phyloP scores from a whole-genome alignment of 2,329 filamentous ascomycete species.

The Fusarium mangiferae region DNA sequence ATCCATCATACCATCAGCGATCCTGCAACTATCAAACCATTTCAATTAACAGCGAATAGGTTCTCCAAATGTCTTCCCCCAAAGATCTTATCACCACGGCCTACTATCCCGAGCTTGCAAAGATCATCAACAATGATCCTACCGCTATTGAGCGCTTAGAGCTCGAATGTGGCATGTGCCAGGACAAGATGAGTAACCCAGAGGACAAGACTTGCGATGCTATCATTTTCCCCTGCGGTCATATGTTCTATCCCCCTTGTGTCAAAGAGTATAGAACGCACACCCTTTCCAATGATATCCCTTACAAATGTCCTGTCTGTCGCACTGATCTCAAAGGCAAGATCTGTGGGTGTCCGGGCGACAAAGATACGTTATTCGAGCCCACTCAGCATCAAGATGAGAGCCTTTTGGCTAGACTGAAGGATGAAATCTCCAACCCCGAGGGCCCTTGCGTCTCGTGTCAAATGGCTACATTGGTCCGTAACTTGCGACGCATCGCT shows the following conservation, averaged over 20 bases:
- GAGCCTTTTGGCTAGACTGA: neutral
- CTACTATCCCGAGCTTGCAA: neutral
- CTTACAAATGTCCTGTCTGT: conserved; percentile 1
- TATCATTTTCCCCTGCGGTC: neutral
- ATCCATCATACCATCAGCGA: neutral
- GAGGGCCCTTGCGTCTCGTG: neutral
- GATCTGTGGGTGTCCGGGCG: neutral
- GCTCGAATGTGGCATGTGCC: conserved; percentile 6
- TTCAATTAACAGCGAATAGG: neutral
- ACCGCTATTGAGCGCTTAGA: neutral
- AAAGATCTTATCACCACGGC: neutral
- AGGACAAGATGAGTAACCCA: neutral
- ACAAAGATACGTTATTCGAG: neutral
- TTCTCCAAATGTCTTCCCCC: neutral
- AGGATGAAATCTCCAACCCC: neutral
- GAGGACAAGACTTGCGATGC: neutral
- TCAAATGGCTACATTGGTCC: neutral
- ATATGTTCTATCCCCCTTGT: conserved; percentile 22
- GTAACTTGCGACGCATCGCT: neutral
- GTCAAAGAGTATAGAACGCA: fast-evolving
- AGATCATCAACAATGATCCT: neutral
- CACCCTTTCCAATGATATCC: fast-evolving
- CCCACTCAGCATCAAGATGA: neutral
- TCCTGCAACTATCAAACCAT: neutral
- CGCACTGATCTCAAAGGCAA: neutral